Evolutionary conservation across 2,329 filamentous ascomycete species (phyloP).

Genomic region (Seiridium unicorne): DNA sequence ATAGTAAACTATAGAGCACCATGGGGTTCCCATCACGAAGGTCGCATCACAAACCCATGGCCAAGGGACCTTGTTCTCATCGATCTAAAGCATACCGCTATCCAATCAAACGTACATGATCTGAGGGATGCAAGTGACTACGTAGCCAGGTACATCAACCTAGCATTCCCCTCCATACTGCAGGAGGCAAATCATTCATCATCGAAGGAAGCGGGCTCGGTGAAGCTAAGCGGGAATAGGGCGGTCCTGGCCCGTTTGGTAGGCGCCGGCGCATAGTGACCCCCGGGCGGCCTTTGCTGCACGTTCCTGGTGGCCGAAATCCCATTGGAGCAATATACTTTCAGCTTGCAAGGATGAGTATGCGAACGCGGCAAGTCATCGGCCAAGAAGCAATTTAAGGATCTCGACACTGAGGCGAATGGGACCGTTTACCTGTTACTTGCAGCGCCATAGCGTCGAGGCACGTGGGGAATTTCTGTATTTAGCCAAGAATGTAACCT

Average conservation of each 20-base stretch:
- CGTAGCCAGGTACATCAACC: no score
- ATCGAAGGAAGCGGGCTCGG: background rate
- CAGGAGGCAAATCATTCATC: background rate
- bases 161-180: no score
- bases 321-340: background rate
- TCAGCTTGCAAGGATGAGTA: background rate
- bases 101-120: no score
- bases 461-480: constrained; percentile 1
- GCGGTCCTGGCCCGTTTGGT: background rate
- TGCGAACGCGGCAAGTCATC: background rate
- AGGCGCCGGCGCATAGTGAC: background rate
- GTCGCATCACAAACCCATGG: no score
- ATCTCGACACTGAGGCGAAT: background rate
- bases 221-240: background rate
- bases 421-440: background rate
- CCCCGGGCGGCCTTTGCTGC: background rate
- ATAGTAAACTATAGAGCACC: no score
- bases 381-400: background rate
- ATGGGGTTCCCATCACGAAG: no score
- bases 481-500: background rate
- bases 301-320: background rate
- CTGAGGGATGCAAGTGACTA: no score
- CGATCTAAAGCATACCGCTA: no score
- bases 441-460: background rate
- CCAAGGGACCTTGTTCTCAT: no score